Percentiles rank a stretch among this genome's conserved stretches.
These are phyloP conservation scores for Septoria petroselini DNA, from an alignment of 2,329 filamentous ascomycete species.

Conservation along the genomic window DNA sequence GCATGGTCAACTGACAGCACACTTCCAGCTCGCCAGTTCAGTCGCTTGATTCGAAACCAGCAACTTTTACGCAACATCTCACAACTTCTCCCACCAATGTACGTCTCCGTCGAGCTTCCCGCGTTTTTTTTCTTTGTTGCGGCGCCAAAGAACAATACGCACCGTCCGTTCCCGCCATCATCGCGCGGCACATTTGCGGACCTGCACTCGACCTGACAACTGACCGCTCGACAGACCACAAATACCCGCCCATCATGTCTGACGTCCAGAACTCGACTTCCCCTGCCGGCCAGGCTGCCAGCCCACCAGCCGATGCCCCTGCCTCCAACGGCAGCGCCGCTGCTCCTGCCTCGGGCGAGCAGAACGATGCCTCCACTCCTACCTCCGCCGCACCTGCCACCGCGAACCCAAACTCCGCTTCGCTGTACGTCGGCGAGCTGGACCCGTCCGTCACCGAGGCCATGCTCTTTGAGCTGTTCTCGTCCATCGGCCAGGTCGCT, in stretches of 20 bases:
- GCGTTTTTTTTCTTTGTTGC: conserved; percentile 15
- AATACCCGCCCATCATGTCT: conserved; percentile 36
- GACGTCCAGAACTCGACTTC: conserved; percentile 48
- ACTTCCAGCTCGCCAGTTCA: conserved; percentile 4
- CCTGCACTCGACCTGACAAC: conserved; percentile 11
- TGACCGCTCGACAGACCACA: conserved; percentile 12
- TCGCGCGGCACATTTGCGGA: conserved; percentile 8
- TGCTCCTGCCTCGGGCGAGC: conserved; percentile 59
- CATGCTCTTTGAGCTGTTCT: conserved; percentile 99
- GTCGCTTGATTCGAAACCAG: conserved; percentile 10
- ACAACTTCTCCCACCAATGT: conserved; percentile 10
- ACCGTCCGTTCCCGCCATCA: conserved; percentile 6
- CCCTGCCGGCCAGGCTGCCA: conserved; percentile 64
- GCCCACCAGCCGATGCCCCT: conserved; percentile 66
- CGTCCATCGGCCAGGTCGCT: conserved; percentile 95
- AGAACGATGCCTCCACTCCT: conserved; percentile 66
- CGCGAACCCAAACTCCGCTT: conserved; percentile 85
- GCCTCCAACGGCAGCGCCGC: conserved; percentile 68
- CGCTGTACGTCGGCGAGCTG: conserved; percentile 97
- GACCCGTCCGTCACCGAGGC: conserved; percentile 97
- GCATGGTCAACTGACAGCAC: conserved; percentile 11
- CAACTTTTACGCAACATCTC: conserved; percentile 5
- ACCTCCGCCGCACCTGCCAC: conserved; percentile 64
- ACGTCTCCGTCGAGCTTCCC: conserved; percentile 4
- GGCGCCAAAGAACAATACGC: conserved; percentile 16